Conservation (phyloP, 129 eudicot genomes). For the Flaveria sonorensis region DNA sequence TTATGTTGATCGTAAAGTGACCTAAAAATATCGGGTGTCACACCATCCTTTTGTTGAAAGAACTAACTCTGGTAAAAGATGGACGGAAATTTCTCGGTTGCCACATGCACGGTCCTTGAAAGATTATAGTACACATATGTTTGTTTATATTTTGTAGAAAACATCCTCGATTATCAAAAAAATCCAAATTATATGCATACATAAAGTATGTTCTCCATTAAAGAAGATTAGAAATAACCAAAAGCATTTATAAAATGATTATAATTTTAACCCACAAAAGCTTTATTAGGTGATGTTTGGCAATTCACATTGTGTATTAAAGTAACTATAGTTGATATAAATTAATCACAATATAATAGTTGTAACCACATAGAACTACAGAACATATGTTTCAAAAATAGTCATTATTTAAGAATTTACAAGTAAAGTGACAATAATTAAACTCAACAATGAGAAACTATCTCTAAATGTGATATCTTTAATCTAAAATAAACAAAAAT, state of each 20-base stretch:
- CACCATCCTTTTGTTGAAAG: too few relatives aligned
- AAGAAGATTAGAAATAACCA: neutral
- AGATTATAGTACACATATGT: neutral
- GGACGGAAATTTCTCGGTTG: too few relatives aligned
- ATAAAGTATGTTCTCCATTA: neutral
- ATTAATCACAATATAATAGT: neutral
- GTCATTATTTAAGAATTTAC: neutral
- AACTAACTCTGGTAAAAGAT: too few relatives aligned
- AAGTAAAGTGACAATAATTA: neutral
- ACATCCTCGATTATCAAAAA: neutral
- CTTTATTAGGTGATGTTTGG: too few relatives aligned
- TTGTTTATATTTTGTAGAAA: constrained; percentile 2
- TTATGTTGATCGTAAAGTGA: too few relatives aligned
- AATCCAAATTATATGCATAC: neutral
- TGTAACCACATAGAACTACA: neutral
- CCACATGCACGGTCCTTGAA: too few relatives aligned
- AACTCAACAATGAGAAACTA: neutral
- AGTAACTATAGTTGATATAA: neutral
- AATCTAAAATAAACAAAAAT: neutral
- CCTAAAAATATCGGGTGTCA: too few relatives aligned
- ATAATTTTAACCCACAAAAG: neutral
- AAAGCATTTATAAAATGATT: neutral
- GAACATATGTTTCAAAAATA: neutral
- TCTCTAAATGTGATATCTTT: neutral
- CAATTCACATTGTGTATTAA: too few relatives aligned